These are phyloP conservation scores for Lachnellula hyalina DNA, from an alignment of 2,329 filamentous ascomycete genomes.

Conservation along the genomic window DNA sequence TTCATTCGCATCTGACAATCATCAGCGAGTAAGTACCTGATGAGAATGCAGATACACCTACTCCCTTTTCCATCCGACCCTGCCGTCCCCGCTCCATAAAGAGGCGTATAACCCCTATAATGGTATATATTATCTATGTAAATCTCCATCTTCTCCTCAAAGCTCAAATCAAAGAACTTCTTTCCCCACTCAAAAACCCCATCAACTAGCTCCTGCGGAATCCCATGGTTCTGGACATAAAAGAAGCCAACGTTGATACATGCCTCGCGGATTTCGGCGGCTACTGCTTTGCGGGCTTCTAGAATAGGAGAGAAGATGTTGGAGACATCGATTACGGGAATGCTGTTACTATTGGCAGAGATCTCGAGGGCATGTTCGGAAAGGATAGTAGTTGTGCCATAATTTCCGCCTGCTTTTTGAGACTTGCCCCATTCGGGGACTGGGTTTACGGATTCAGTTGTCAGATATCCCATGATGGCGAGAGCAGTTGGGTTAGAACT, in stretches of 20 bases:
- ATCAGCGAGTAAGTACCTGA: not conserved
- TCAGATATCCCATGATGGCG: too few relatives aligned
- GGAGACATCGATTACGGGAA: slow-evolving; percentile 35
- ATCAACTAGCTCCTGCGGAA: slow-evolving; percentile 40
- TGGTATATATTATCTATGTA: slow-evolving; percentile 20
- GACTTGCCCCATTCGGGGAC: not conserved
- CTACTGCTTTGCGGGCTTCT: slow-evolving; percentile 28
- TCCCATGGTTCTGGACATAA: slow-evolving; percentile 30
- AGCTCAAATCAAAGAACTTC: slow-evolving; percentile 20
- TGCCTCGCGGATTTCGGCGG: slow-evolving; percentile 29
- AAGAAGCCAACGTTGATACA: slow-evolving; percentile 35
- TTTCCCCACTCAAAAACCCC: slow-evolving; percentile 26
- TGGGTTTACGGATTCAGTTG: not conserved
- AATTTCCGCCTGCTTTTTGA: not conserved
- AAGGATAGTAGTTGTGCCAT: not conserved
- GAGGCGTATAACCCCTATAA: slow-evolving; percentile 22
- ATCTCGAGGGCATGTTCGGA: not conserved
- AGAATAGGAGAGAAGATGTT: slow-evolving; percentile 27
- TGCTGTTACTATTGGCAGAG: slow-evolving; percentile 26
- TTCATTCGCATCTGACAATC: slow-evolving; percentile 20
- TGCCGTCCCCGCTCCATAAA: slow-evolving; percentile 18
- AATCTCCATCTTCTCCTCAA: slow-evolving; percentile 25
- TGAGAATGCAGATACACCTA: not conserved
- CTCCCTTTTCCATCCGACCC: slow-evolving; percentile 15
- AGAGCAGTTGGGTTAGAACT: too few relatives aligned